Conservation (phyloP, 768 basidiomycete genomes). For the Xerocomellus chrysenteron region DNA sequence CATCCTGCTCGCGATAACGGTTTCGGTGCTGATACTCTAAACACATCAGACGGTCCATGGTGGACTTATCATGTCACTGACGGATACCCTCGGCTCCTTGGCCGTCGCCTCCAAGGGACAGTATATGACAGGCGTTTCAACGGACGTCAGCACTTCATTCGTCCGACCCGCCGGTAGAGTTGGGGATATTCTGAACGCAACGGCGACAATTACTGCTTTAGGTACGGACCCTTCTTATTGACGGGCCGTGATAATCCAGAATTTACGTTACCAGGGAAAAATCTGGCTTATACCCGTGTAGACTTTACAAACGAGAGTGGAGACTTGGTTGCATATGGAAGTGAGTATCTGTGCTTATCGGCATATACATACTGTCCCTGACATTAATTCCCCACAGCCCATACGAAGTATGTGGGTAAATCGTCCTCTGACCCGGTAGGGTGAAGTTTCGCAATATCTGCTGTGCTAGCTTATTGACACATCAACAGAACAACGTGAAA, state of each 20-base stretch:
- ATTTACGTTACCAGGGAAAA: constrained; percentile 53
- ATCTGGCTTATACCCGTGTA: constrained; percentile 76
- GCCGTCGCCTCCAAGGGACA: constrained; percentile 82
- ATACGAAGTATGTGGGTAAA: constrained; percentile 84
- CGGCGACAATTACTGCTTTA: constrained; percentile 65
- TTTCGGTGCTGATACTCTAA: not conserved
- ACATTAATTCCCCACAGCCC: constrained; percentile 46
- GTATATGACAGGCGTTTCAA: constrained; percentile 86
- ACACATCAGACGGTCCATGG: constrained; percentile 63
- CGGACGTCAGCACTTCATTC: constrained; percentile 77
- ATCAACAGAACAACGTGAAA: constrained; percentile 63
- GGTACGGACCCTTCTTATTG: constrained; percentile 38
- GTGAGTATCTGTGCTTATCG: constrained; percentile 41
- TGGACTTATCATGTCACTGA: constrained; percentile 76
- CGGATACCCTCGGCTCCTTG: constrained; percentile 82
- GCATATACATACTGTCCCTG: not conserved
- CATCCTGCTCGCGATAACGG: not conserved
- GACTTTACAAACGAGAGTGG: constrained; percentile 69
- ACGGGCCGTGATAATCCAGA: not conserved
- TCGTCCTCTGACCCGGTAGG: constrained; percentile 48
- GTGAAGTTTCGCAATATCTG: not conserved
- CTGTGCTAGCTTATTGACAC: not conserved
- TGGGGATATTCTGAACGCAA: constrained; percentile 66
- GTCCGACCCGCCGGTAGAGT: constrained; percentile 71
- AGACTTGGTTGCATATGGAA: constrained; percentile 77